Evolutionary conservation across 2,329 filamentous ascomycete species (phyloP).

Genomic region (Phyllosticta citrichinensis): DNA sequence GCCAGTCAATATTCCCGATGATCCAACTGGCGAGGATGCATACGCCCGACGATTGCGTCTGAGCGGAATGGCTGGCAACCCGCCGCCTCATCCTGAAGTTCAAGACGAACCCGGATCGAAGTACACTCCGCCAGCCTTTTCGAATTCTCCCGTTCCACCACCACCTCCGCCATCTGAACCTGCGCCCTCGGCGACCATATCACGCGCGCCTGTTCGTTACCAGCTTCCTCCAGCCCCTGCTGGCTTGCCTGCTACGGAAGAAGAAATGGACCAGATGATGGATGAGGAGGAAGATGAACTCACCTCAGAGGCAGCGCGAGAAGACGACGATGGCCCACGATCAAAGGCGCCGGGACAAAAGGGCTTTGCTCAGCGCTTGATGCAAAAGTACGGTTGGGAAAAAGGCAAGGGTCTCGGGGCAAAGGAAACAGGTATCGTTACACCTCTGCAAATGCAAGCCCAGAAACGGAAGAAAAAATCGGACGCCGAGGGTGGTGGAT

Average conservation of each 20-base stretch:
- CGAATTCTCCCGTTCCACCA: not conserved
- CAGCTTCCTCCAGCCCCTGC: constrained; percentile 42
- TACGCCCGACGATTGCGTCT: constrained; percentile 54
- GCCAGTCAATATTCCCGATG: constrained; percentile 30
- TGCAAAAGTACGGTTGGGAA: constrained; percentile 90
- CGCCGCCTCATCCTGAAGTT: constrained; percentile 20
- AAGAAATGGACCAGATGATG: constrained; percentile 37
- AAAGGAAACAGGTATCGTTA: constrained; percentile 69
- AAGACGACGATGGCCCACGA: constrained; percentile 33
- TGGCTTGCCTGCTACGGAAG: constrained; percentile 36
- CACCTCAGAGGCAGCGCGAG: not conserved
- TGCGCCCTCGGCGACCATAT: constrained; percentile 46
- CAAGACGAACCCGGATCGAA: constrained; percentile 1
- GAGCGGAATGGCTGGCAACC: constrained; percentile 28
- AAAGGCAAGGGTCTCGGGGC: constrained; percentile 82
- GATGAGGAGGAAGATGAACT: constrained; percentile 17
- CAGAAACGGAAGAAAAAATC: constrained; percentile 73
- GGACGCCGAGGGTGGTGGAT: constrained; percentile 71
- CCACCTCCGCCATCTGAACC: constrained; percentile 4
- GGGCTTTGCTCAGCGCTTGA: constrained; percentile 76
- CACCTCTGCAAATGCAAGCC: constrained; percentile 59
- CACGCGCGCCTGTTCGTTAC: constrained; percentile 70
- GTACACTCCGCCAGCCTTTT: not conserved
- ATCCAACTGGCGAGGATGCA: constrained; percentile 58
- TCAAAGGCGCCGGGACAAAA: constrained; percentile 67